Percentiles rank a stretch among this genome's conserved stretches.
Evolutionary conservation across 2,329 filamentous ascomycete species (phyloP).

Genomic region (Epichloe bromicola): DNA sequence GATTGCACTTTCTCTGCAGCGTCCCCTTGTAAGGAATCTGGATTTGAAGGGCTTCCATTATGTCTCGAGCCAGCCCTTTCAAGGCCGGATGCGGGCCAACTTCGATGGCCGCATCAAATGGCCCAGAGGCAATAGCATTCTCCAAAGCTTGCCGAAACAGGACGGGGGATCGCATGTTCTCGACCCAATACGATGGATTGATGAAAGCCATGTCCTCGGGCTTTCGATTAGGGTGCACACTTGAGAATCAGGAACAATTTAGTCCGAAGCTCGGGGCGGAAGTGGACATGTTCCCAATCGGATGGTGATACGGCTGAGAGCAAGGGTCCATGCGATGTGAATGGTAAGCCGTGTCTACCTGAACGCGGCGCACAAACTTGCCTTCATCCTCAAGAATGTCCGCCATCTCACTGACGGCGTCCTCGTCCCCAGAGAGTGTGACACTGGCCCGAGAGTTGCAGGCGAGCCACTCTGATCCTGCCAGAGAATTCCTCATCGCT

Average conservation of each 20-base stretch:
- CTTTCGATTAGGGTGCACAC: neutral
- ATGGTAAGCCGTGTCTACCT: slow-evolving; percentile 27
- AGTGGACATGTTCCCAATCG: neutral
- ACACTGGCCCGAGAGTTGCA: slow-evolving; percentile 12
- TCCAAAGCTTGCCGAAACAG: slow-evolving; percentile 12
- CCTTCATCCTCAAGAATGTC: slow-evolving; percentile 11
- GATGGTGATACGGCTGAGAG: slow-evolving; percentile 7
- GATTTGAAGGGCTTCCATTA: neutral
- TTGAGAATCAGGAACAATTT: neutral
- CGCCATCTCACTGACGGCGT: slow-evolving; percentile 14
- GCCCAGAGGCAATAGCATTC: slow-evolving; percentile 4
- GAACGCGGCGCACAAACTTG: slow-evolving; percentile 18
- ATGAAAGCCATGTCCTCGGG: neutral
- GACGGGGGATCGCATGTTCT: slow-evolving; percentile 10
- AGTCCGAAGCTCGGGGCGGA: neutral
- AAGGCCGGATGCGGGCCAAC: slow-evolving; percentile 27
- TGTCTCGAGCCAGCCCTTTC: slow-evolving; percentile 25
- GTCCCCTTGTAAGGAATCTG: neutral
- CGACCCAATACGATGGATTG: slow-evolving; percentile 7
- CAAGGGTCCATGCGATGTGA: slow-evolving; percentile 25
- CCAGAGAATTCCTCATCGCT: slow-evolving; percentile 11
- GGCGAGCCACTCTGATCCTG: slow-evolving; percentile 13
- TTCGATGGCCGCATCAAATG: slow-evolving; percentile 14
- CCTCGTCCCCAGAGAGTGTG: slow-evolving; percentile 19
- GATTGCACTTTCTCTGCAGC: neutral